A percentile compares a stretch with the other conserved stretches of the same genome.
These are phyloP conservation scores for Venturia pyrina DNA, from an alignment of 2,329 filamentous ascomycete genomes.

Conservation along the genomic window DNA sequence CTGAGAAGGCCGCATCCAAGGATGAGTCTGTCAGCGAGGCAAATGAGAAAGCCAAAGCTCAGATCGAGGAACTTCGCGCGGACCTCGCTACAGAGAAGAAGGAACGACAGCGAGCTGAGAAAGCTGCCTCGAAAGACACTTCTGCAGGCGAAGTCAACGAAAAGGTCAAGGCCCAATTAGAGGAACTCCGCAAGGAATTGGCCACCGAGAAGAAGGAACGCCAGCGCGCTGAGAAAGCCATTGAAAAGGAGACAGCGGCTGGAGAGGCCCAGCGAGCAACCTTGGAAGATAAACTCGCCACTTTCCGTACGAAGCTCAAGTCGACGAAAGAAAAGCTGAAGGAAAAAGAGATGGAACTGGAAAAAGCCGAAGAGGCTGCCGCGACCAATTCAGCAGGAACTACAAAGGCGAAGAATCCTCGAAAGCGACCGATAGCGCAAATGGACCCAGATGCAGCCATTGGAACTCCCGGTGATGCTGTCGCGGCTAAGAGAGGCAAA, in stretches of 20 bases:
- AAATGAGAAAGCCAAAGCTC: slow-evolving; percentile 13
- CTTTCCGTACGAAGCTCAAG: slow-evolving; percentile 59
- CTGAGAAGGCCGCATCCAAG: slow-evolving; percentile 12
- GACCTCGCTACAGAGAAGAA: slow-evolving; percentile 42
- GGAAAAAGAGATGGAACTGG: slow-evolving; percentile 44
- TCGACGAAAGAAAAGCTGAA: slow-evolving; percentile 64
- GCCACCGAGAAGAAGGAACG: slow-evolving; percentile 41
- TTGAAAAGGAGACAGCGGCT: slow-evolving; percentile 48
- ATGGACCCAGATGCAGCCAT: slow-evolving; percentile 38
- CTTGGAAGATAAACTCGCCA: slow-evolving; percentile 61
- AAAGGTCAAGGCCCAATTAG: slow-evolving; percentile 24
- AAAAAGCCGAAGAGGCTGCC: slow-evolving; percentile 29
- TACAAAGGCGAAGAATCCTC: slow-evolving; percentile 28
- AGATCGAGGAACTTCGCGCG: slow-evolving; percentile 39
- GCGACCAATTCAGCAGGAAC: slow-evolving; percentile 22
- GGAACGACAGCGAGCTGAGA: slow-evolving; percentile 36
- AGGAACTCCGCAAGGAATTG: slow-evolving; percentile 41
- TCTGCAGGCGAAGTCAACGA: neutral
- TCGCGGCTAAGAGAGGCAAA: slow-evolving; percentile 29
- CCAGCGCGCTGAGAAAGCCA: slow-evolving; percentile 42
- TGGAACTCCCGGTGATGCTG: slow-evolving; percentile 39
- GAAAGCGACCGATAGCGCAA: slow-evolving; percentile 33
- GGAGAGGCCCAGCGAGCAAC: slow-evolving; percentile 52
- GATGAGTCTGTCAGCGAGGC: neutral
- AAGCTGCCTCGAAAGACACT: neutral